Evolutionary conservation across 148 eudicot species (phyloP), one percentile per base, ranked within the genome.

Genomic region (Rhododendron vialii): DNA sequence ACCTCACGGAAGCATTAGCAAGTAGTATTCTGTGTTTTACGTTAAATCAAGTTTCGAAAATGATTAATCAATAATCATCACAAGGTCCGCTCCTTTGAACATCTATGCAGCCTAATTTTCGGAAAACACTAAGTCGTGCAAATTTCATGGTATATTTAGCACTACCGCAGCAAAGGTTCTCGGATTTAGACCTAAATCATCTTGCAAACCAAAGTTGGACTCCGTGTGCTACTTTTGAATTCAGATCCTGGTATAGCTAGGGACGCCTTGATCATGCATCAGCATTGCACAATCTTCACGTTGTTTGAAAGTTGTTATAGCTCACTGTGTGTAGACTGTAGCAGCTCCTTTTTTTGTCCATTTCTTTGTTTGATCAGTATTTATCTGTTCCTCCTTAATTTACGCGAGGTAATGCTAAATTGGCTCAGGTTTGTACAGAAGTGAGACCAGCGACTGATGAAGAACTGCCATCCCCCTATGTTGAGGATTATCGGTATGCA

Each of bases 371-470:
- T 26, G 22, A 50, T 17, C 11, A 79, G 22, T 50, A 77, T 76
- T 82, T 53, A 45, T 73, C 80, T 80, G 81, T 26, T 51, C 81
- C 74, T 85, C 53, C 18, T 80, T 63, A 17, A 85, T 88, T 69
- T 88, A 36, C 53, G 12, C 36, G 45, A 82, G 91, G 90, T 87
- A 84, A 78, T 92, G 91, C 89, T 89, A 75, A 89, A 90, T 86
- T 93, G 93, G 82, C 88, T 89, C 94, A 96, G 99, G 95, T 90
- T 82, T 97, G 99, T 94, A 93, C 88, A 92, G 89, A 89, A 61
- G 91, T 91, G 85, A 95, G 99, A 89, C 95, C 94, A 57, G 99
- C 99, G 79, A 90, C 57, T 85, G 95, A 97, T 89, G 99, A 97
- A 87, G 99, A 97, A 89, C 98, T 97, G 92, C 95, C 98, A 80